A percentile compares a stretch with the other conserved stretches of the same genome.
phyloP scores from a whole-genome alignment of 2,329 filamentous ascomycete genomes.

The Xylaria sp. region DNA sequence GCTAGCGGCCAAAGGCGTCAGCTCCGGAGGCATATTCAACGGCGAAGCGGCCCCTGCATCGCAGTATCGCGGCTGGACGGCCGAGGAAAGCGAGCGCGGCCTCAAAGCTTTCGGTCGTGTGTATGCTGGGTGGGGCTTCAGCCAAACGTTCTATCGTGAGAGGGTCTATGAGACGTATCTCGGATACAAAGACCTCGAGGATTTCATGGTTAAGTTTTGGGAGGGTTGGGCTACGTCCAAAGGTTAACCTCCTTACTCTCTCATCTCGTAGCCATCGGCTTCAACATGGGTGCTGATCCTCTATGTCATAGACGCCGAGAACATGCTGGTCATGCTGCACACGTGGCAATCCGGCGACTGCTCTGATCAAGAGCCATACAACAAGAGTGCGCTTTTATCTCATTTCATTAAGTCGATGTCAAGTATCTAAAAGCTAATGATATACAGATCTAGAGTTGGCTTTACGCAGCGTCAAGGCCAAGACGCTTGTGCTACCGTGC shows the following conservation, averaged over 20 bases:
- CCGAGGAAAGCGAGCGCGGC: slow-evolving; percentile 50
- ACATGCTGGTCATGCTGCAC: slow-evolving; percentile 73
- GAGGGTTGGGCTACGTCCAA: slow-evolving; percentile 73
- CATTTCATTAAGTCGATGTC: neutral
- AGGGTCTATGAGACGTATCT: slow-evolving; percentile 67
- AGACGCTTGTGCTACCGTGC: slow-evolving; percentile 68
- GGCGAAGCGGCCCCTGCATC: slow-evolving; percentile 44
- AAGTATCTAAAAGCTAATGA: neutral
- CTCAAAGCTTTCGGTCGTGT: slow-evolving; percentile 74
- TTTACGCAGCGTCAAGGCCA: slow-evolving; percentile 71
- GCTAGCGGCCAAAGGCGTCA: slow-evolving; percentile 57
- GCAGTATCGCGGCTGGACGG: slow-evolving; percentile 51
- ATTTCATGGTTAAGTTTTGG: slow-evolving; percentile 77
- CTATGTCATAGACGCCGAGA: slow-evolving; percentile 63
- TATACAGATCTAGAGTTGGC: slow-evolving; percentile 60
- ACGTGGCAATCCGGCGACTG: slow-evolving; percentile 79
- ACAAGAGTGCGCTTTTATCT: slow-evolving; percentile 43
- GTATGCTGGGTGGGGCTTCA: slow-evolving; percentile 83
- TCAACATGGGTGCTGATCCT: neutral
- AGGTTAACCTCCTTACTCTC: slow-evolving; percentile 39
- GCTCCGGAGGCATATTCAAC: slow-evolving; percentile 54
- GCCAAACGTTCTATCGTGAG: slow-evolving; percentile 76
- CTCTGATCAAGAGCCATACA: slow-evolving; percentile 69
- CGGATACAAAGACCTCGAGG: slow-evolving; percentile 69
- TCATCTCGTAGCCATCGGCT: neutral